Conservation (phyloP, 1,284 basidiomycete species). For the Austroboletus niveus region DNA sequence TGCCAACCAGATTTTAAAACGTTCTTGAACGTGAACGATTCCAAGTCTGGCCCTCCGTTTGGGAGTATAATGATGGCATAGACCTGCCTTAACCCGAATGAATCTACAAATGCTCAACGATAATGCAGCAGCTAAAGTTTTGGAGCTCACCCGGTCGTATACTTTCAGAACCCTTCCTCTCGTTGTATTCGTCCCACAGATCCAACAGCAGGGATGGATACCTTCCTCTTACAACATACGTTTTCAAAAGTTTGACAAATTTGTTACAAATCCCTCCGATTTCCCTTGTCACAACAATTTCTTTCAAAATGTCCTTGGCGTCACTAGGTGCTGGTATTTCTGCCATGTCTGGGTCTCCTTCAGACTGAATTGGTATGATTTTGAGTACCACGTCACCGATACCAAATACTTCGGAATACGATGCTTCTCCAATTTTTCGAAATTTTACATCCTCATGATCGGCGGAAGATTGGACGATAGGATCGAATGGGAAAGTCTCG, state of each 20-base stretch:
- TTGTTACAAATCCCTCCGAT: conserved; percentile 73
- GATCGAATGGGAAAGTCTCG: conserved; percentile 70
- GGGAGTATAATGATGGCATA: conserved; percentile 89
- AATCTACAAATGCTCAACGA: conserved; percentile 47
- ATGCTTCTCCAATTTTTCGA: conserved; percentile 92
- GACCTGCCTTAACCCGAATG: conserved; percentile 69
- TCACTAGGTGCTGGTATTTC: conserved; percentile 70
- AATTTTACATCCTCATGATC: conserved; percentile 39
- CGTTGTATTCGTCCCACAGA: conserved; percentile 85
- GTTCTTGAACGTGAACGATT: conserved; percentile 67
- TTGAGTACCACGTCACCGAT: conserved; percentile 85
- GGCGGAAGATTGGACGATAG: conserved; percentile 44
- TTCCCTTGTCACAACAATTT: conserved; percentile 82
- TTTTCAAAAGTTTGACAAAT: conserved; percentile 77
- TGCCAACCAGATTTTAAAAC: conserved; percentile 64
- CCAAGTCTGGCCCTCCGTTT: conserved; percentile 88
- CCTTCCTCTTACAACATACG: conserved; percentile 81
- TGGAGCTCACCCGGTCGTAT: conserved; percentile 70
- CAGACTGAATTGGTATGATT: conserved; percentile 65
- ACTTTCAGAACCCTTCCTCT: conserved; percentile 75
- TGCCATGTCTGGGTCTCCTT: conserved; percentile 31
- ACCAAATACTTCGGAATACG: conserved; percentile 96
- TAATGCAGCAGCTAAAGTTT: neutral
- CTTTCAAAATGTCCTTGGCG: conserved; percentile 77
- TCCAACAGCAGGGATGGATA: conserved; percentile 80